These are phyloP conservation scores for Anisodus tanguticus DNA, from an alignment of 257 asterid species.

Conservation along the genomic window DNA sequence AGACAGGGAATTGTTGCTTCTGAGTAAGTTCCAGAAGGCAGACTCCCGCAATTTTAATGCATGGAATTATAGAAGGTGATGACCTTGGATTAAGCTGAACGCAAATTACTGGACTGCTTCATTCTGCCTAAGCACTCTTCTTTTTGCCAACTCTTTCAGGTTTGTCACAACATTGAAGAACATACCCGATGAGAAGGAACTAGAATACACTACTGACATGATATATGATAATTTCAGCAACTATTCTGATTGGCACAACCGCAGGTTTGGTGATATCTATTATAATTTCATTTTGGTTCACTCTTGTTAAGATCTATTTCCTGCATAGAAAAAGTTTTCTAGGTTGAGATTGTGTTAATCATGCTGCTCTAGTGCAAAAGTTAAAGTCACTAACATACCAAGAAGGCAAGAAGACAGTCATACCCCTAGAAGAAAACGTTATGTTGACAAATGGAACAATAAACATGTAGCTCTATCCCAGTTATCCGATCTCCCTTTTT, in stretches of 20 bases:
- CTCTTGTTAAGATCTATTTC: background rate
- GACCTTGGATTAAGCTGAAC: slow-evolving; percentile 24
- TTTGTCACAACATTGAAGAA: slow-evolving; percentile 68
- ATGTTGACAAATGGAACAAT: background rate
- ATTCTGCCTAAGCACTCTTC: slow-evolving; percentile 5
- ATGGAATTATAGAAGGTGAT: slow-evolving; percentile 94
- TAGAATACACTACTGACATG: slow-evolving; percentile 76
- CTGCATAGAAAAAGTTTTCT: background rate
- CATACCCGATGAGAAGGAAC: slow-evolving; percentile 79
- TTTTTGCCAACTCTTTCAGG: slow-evolving; percentile 48
- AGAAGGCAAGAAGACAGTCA: background rate
- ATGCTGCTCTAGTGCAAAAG: background rate
- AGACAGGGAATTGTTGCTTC: slow-evolving; percentile 71
- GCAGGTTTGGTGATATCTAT: slow-evolving; percentile 58
- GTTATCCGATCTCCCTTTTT: background rate
- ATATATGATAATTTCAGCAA: slow-evolving; percentile 87
- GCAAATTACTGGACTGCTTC: slow-evolving; percentile 12
- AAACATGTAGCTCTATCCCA: background rate
- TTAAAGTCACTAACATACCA: background rate
- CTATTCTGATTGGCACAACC: slow-evolving; percentile 99
- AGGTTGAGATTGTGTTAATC: background rate
- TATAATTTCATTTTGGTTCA: background rate
- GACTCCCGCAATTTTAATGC: slow-evolving; percentile 90
- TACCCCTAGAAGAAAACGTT: background rate
- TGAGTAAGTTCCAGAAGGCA: slow-evolving; percentile 74